Evolutionary conservation across 2,329 filamentous ascomycete species (phyloP).

Genomic region (Ascochyta koolunga): DNA sequence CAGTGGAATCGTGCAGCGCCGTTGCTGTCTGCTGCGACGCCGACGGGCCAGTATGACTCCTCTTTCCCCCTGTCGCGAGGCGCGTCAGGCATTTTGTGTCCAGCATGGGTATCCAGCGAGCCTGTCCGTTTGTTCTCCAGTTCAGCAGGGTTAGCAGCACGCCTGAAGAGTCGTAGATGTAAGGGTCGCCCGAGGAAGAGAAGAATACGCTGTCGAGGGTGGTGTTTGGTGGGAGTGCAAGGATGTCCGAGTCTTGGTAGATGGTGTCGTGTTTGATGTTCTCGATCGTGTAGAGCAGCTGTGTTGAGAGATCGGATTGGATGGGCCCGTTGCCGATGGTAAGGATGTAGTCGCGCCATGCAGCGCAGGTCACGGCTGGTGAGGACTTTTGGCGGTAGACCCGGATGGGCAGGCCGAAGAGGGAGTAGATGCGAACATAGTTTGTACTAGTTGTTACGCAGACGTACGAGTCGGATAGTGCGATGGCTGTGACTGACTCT

Average conservation of each 20-base stretch:
- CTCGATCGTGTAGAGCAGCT: conserved; percentile 88
- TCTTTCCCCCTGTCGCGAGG: conserved; percentile 83
- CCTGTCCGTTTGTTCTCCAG: conserved; percentile 85
- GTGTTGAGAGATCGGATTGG: conserved; percentile 75
- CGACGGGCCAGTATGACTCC: conserved; percentile 94
- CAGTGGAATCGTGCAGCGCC: conserved; percentile 93
- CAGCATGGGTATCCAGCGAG: conserved; percentile 88
- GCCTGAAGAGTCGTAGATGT: conserved; percentile 92
- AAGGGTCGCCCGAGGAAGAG: conserved; percentile 91
- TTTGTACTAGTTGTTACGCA: conserved; percentile 85
- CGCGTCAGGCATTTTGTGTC: conserved; percentile 86
- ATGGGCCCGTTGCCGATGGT: conserved; percentile 93
- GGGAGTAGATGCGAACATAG: conserved; percentile 90
- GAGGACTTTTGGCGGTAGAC: conserved; percentile 91
- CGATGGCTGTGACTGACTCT: conserved; percentile 87
- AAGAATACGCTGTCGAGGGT: conserved; percentile 87
- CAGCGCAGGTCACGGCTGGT: conserved; percentile 89
- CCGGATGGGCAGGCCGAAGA: conserved; percentile 87
- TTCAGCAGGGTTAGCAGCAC: conserved; percentile 86
- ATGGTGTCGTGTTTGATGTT: conserved; percentile 92
- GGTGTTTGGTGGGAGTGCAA: conserved; percentile 78
- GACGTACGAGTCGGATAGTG: conserved; percentile 87
- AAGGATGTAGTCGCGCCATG: conserved; percentile 95
- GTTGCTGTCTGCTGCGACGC: conserved; percentile 85
- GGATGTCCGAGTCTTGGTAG: conserved; percentile 91